These are phyloP conservation scores for Ceriops zippeliana DNA, from an alignment of 345 rosid species.

Conservation along the genomic window DNA sequence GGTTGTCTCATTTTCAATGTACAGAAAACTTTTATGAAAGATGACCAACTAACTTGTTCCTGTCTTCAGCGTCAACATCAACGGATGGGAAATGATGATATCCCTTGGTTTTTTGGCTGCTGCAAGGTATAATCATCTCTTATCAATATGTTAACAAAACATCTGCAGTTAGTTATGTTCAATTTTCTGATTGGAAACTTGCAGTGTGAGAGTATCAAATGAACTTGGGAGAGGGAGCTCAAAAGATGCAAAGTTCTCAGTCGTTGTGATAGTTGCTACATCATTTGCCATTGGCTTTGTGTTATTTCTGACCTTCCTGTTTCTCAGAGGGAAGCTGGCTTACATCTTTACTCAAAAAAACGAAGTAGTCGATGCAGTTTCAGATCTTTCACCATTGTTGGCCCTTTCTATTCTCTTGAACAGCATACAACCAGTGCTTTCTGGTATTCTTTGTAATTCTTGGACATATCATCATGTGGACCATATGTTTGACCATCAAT, in stretches of 20 bases:
- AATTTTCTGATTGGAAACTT: constrained; percentile 9
- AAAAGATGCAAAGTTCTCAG: constrained; percentile 52
- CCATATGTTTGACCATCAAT: neutral
- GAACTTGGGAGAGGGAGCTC: constrained; percentile 78
- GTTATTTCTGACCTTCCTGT: constrained; percentile 42
- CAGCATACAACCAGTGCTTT: constrained; percentile 83
- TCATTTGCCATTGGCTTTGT: constrained; percentile 54
- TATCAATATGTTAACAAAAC: neutral
- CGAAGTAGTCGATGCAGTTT: constrained; percentile 58
- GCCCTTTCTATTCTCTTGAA: constrained; percentile 71
- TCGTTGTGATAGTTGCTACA: constrained; percentile 31
- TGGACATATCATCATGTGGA: neutral
- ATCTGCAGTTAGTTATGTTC: neutral
- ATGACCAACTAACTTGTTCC: neutral
- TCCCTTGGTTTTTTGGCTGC: constrained; percentile 77
- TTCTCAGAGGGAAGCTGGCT: constrained; percentile 51
- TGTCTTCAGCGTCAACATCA: constrained; percentile 57
- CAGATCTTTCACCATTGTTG: constrained; percentile 61
- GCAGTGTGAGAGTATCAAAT: constrained; percentile 76
- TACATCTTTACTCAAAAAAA: constrained; percentile 55
- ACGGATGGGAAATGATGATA: constrained; percentile 80
- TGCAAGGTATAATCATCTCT: constrained; percentile 41
- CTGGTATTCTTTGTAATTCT: constrained; percentile 38
- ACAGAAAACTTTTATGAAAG: neutral
- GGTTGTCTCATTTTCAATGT: neutral